Evolutionary conservation across 2,329 filamentous ascomycete species (phyloP).

Genomic region (Penicillium aurantiogriseum): DNA sequence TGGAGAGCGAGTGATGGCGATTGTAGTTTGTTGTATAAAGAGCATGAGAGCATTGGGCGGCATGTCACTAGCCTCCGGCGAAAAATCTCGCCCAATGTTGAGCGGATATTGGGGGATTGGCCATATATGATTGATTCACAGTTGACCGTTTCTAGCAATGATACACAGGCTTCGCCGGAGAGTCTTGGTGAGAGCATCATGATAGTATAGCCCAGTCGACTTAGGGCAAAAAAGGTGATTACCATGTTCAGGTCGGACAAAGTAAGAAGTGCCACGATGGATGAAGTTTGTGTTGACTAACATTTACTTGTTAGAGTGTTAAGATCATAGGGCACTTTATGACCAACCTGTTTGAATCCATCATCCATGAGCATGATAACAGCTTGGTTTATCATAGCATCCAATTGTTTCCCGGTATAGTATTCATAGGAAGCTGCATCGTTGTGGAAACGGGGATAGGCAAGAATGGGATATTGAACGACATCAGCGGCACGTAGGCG

Average conservation of each 20-base stretch:
- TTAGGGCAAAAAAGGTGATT: constrained; percentile 46
- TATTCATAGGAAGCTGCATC: constrained; percentile 39
- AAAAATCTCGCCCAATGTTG: constrained; percentile 32
- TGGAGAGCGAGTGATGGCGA: constrained; percentile 19
- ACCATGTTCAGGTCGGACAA: constrained; percentile 45
- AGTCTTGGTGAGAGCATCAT: constrained; percentile 48
- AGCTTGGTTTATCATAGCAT: constrained; percentile 34
- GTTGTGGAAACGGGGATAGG: constrained; percentile 38
- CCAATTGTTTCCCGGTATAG: constrained; percentile 44
- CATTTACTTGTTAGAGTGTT: neutral
- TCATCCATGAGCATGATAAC: constrained; percentile 32
- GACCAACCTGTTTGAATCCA: constrained; percentile 29
- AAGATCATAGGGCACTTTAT: rapidly evolving
- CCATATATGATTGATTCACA: constrained; percentile 41
- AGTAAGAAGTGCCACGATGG: constrained; percentile 41
- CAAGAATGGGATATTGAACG: constrained; percentile 44
- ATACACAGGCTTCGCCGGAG: constrained; percentile 41
- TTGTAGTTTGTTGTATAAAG: constrained; percentile 8
- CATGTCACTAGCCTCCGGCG: constrained; percentile 25
- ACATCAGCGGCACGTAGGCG: constrained; percentile 40
- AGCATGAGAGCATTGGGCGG: constrained; percentile 23
- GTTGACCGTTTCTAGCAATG: constrained; percentile 38
- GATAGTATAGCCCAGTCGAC: constrained; percentile 45
- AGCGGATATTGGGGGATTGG: constrained; percentile 32
- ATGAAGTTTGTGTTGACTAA: constrained; percentile 20